These are phyloP conservation scores for Dendrobium huoshanense DNA, from an alignment of 106 monocot species.

Conservation along the genomic window DNA sequence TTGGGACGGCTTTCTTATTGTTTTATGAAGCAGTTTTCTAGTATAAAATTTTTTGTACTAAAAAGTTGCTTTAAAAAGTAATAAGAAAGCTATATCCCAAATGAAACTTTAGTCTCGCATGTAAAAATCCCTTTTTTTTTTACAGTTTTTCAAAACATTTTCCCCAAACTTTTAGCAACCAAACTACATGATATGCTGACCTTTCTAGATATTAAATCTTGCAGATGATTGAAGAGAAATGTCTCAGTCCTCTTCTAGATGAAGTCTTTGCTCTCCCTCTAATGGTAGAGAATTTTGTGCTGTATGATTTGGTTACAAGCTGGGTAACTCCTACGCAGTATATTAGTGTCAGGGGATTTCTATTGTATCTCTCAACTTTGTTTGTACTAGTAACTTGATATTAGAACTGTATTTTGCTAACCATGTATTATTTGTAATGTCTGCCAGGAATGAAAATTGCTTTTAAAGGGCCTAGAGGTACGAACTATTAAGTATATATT, in stretches of 20 bases:
- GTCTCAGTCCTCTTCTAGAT: not conserved
- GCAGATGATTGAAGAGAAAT: constrained; percentile 5
- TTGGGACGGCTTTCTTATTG: too few species aligned
- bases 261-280: not conserved
- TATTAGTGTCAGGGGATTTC: not conserved
- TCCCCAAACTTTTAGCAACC: not conserved
- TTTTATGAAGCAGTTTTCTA: too few species aligned
- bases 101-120: not conserved
- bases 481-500: not conserved
- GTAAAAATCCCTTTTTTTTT: not conserved
- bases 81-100: too few species aligned
- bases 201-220: not conserved
- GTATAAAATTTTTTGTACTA: too few species aligned
- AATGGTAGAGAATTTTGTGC: not conserved
- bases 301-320: not conserved
- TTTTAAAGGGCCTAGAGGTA: not conserved
- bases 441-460: not conserved
- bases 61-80: too few species aligned
- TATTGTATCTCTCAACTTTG: not conserved
- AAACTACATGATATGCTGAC: not conserved
- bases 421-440: not conserved
- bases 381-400: not conserved
- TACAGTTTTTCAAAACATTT: not conserved
- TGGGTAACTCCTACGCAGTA: not conserved
- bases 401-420: not conserved